Conservation (phyloP, 2,329 filamentous ascomycete genomes). For the Sporothrix protearum region DNA sequence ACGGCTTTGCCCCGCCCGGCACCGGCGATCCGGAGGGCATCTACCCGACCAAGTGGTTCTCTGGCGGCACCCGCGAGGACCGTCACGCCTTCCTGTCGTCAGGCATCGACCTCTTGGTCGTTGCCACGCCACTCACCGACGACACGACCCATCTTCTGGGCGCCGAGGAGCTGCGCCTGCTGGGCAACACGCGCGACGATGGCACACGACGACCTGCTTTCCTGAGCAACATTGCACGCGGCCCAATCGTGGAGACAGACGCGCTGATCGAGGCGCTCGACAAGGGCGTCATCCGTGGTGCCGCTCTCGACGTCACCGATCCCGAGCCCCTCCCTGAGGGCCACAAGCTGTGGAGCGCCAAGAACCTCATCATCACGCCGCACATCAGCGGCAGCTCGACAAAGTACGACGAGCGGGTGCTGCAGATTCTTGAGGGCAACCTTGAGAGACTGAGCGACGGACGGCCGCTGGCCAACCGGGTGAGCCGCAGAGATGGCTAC, state of each 20-base stretch:
- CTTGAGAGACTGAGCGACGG: slow-evolving; percentile 31
- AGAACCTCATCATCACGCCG: slow-evolving; percentile 63
- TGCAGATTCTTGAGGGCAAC: slow-evolving; percentile 44
- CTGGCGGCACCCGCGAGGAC: slow-evolving; percentile 42
- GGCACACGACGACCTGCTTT: slow-evolving; percentile 49
- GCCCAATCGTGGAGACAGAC: slow-evolving; percentile 46
- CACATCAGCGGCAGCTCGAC: slow-evolving; percentile 46
- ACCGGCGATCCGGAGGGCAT: slow-evolving; percentile 54
- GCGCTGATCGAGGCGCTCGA: slow-evolving; percentile 61
- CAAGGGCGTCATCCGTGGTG: slow-evolving; percentile 50
- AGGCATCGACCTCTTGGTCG: slow-evolving; percentile 51
- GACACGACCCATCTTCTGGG: slow-evolving; percentile 51
- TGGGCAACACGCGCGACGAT: slow-evolving; percentile 32
- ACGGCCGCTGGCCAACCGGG: slow-evolving; percentile 27
- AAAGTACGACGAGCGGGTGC: slow-evolving; percentile 40
- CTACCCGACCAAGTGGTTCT: slow-evolving; percentile 52
- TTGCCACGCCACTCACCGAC: slow-evolving; percentile 50
- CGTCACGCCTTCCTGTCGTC: slow-evolving; percentile 50
- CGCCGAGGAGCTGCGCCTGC: slow-evolving; percentile 46
- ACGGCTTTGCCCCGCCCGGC: slow-evolving; percentile 63
- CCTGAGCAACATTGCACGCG: slow-evolving; percentile 69
- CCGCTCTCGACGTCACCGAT: slow-evolving; percentile 74
- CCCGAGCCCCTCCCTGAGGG: slow-evolving; percentile 70
- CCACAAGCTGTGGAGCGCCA: slow-evolving; percentile 65
- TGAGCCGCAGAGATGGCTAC: slow-evolving; percentile 29